Evolutionary conservation across 176 grass and related monocot genomes (phyloP).

Genomic region (Hordeum marinum): DNA sequence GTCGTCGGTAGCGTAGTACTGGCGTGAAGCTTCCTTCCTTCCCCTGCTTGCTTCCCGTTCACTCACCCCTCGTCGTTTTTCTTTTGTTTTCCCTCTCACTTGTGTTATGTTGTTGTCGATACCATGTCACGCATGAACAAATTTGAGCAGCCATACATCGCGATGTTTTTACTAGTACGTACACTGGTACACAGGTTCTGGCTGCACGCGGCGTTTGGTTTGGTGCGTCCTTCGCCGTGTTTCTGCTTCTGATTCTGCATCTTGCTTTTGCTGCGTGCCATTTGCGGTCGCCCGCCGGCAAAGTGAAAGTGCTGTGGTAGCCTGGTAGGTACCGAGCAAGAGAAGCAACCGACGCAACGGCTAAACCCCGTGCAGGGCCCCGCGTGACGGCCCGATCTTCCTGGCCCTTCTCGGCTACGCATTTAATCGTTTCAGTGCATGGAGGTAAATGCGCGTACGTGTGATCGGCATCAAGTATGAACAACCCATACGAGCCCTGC

Average conservation of each 20-base stretch:
- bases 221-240: neutral
- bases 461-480: neutral
- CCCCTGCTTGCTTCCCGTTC: slow-evolving; percentile 1
- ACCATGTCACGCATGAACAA: slow-evolving; percentile 23
- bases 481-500: neutral
- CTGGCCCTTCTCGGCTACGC: neutral
- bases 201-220: no score
- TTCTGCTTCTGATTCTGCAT: neutral
- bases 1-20: neutral
- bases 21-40: neutral
- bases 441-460: neutral
- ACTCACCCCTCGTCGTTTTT: neutral
- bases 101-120: neutral
- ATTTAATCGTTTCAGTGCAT: neutral
- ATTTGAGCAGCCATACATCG: neutral
- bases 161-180: neutral
- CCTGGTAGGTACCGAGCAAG: neutral
- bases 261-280: neutral
- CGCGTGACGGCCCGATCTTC: neutral
- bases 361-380: neutral
- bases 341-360: slow-evolving; percentile 14
- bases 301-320: neutral
- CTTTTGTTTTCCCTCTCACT: neutral
- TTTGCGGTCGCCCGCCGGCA: neutral
- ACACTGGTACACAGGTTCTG: no score